These are phyloP conservation scores for Exserohilum turcica DNA, from an alignment of 2,329 filamentous ascomycete genomes.

Conservation along the genomic window DNA sequence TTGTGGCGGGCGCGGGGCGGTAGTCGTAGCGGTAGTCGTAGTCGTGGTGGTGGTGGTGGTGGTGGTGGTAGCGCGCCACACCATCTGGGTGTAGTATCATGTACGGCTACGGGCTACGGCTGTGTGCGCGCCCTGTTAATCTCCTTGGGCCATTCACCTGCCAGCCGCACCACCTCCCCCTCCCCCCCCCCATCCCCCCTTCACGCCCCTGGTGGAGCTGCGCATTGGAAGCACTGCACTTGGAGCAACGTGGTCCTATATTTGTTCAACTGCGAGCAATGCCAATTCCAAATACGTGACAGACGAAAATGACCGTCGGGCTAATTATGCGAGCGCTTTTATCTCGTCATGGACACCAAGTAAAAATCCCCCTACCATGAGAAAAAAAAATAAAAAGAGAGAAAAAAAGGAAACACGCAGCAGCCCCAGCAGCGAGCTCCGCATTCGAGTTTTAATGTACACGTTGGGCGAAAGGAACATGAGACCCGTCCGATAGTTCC, in stretches of 20 bases:
- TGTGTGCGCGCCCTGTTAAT: conserved; percentile 28
- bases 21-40: too few relatives aligned
- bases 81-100: too few relatives aligned
- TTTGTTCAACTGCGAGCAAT: not conserved
- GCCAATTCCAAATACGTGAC: not conserved
- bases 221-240: not conserved
- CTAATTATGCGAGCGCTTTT: conserved; percentile 14
- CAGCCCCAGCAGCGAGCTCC: conserved; percentile 35
- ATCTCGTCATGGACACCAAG: conserved; percentile 22
- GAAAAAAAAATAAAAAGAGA: too few relatives aligned
- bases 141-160: conserved; percentile 25
- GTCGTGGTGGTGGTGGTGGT: too few relatives aligned
- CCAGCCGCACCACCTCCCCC: conserved; percentile 15
- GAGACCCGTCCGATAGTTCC: conserved; percentile 33
- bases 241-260: not conserved
- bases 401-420: conserved; percentile 28
- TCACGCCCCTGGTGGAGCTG: too few relatives aligned
- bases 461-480: conserved; percentile 49
- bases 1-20: too few relatives aligned
- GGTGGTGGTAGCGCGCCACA: too few relatives aligned
- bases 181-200: too few relatives aligned
- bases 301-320: not conserved
- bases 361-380: conserved; percentile 25
- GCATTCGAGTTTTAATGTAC: conserved; percentile 46
- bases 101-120: too few relatives aligned